phyloP scores from a whole-genome alignment of 2,329 filamentous ascomycete species.

The Talaromyces islandicus region DNA sequence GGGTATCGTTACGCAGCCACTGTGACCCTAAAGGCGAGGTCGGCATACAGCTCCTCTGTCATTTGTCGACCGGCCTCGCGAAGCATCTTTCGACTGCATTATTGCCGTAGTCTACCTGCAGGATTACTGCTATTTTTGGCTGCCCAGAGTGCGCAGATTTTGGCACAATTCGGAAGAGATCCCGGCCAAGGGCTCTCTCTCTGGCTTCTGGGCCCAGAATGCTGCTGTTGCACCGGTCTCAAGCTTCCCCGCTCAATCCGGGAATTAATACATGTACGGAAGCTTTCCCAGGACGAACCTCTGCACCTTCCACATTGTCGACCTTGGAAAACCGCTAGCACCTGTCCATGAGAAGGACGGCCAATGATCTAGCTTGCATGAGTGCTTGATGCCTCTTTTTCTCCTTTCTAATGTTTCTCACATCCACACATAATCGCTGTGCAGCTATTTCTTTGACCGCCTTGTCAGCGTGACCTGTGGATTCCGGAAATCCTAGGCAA shows the following conservation, averaged over 20 bases:
- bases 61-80: constrained; percentile 1
- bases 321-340: background rate
- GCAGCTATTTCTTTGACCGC: background rate
- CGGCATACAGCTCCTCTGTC: constrained; percentile 2
- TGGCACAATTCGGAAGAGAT: background rate
- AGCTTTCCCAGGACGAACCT: background rate
- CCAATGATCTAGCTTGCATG: background rate
- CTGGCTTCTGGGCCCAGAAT: background rate
- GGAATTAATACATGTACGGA: background rate
- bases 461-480: background rate
- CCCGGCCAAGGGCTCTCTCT: background rate
- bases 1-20: constrained; percentile 2
- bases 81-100: background rate
- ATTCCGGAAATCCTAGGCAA: background rate
- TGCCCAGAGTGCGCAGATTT: background rate
- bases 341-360: background rate
- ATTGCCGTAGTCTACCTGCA: background rate
- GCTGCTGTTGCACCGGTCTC: constrained; percentile 4
- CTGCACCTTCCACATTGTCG: background rate
- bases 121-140: background rate
- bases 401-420: background rate
- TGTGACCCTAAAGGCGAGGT: constrained; percentile 6
- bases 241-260: constrained; percentile 8
- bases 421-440: background rate
- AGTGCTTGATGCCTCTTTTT: background rate